phyloP scores from a whole-genome alignment of 2,329 filamentous ascomycete genomes.

The Aspergillus candidus region DNA sequence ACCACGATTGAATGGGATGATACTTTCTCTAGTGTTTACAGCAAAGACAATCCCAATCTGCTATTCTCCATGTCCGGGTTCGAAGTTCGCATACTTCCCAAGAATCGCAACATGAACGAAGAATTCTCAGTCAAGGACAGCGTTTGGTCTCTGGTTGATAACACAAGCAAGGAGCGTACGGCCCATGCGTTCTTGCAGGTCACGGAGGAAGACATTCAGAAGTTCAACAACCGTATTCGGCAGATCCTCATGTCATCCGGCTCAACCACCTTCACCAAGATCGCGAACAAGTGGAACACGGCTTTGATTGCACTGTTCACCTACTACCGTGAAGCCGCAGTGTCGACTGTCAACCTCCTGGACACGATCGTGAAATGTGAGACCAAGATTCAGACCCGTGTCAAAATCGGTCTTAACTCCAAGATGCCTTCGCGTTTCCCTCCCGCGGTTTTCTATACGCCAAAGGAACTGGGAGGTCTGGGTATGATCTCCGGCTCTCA shows the following conservation, averaged over 20 bases:
- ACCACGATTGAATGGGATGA: slow-evolving; percentile 99
- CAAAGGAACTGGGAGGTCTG: slow-evolving; percentile 91
- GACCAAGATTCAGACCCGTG: slow-evolving; percentile 97
- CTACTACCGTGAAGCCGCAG: slow-evolving; percentile 95
- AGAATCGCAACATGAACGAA: slow-evolving; percentile 89
- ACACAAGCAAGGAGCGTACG: slow-evolving; percentile 92
- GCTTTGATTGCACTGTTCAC: slow-evolving; percentile 95
- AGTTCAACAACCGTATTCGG: slow-evolving; percentile 98
- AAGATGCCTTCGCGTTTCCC: slow-evolving; percentile 99
- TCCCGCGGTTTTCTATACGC: slow-evolving; percentile 96
- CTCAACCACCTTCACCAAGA: slow-evolving; percentile 99
- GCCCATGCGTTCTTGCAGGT: slow-evolving; percentile 97
- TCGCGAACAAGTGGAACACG: slow-evolving; percentile 99
- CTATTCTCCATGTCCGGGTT: slow-evolving; percentile 98
- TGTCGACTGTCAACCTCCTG: slow-evolving; percentile 86
- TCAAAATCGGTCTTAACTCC: slow-evolving; percentile 97
- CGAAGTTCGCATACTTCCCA: slow-evolving; percentile 91
- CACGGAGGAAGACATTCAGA: slow-evolving; percentile 94
- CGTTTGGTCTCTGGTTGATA: slow-evolving; percentile 96
- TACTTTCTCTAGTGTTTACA: slow-evolving; percentile 97
- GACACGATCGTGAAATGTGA: slow-evolving; percentile 99
- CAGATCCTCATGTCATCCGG: slow-evolving; percentile 99
- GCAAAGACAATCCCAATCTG: slow-evolving; percentile 92
- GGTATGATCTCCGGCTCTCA: slow-evolving; percentile 99
- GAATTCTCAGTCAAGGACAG: slow-evolving; percentile 97